Percentiles rank a stretch among this genome's conserved stretches.
These are phyloP conservation scores for Fusarium irregulare DNA, from an alignment of 2,329 filamentous ascomycete genomes.

Conservation along the genomic window DNA sequence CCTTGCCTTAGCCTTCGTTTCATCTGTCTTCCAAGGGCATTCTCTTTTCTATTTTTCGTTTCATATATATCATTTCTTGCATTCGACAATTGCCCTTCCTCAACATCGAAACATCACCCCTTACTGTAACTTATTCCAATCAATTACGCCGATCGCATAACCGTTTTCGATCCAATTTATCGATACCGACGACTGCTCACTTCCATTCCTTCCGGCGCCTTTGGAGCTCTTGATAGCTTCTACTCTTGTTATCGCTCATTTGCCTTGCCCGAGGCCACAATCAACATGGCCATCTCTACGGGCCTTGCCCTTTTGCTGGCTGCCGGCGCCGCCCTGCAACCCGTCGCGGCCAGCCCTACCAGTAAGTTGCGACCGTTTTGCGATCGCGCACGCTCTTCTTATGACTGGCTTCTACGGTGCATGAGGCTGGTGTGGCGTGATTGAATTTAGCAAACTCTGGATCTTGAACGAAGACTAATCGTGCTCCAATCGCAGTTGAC, in stretches of 20 bases:
- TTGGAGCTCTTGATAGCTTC: slow-evolving; percentile 7
- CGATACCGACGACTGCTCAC: not conserved
- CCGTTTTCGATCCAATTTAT: slow-evolving; percentile 13
- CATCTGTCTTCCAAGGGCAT: slow-evolving; percentile 1
- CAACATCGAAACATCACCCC: not conserved
- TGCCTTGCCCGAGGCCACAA: slow-evolving; percentile 1
- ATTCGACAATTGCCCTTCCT: not conserved
- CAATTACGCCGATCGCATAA: slow-evolving; percentile 1
- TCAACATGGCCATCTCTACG: slow-evolving; percentile 40
- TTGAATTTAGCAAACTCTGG: not conserved
- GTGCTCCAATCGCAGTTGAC: slow-evolving; percentile 28
- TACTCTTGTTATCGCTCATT: slow-evolving; percentile 1
- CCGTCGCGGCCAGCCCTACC: slow-evolving; percentile 34
- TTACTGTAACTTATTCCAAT: not conserved
- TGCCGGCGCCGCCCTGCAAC: slow-evolving; percentile 38
- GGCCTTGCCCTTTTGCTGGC: slow-evolving; percentile 44
- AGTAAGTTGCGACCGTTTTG: slow-evolving; percentile 26
- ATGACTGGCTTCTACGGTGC: not conserved
- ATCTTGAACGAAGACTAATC: slow-evolving; percentile 22
- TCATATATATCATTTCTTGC: not conserved
- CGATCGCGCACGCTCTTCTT: not conserved
- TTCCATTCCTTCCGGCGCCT: slow-evolving; percentile 5
- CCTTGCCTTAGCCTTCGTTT: slow-evolving; percentile 11
- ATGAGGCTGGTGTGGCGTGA: slow-evolving; percentile 1
- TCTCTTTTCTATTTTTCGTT: slow-evolving; percentile 10